Evolutionary conservation across 768 basidiomycete genomes (phyloP).

Genomic region (Collybiopsis luxurians): DNA sequence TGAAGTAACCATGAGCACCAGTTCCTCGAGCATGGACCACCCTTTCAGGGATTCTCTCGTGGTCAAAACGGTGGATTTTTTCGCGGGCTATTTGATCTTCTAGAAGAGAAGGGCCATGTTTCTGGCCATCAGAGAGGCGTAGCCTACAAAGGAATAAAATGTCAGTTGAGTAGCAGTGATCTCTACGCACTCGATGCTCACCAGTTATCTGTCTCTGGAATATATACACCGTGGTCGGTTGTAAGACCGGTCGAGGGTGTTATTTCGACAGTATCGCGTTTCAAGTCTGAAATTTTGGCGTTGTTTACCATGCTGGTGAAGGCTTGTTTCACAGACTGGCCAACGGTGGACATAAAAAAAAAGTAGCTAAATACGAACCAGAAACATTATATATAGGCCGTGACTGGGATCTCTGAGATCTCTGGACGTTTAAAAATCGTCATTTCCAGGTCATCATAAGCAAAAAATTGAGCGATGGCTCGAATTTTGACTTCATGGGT

Average conservation of each 20-base stretch:
- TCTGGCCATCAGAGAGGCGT: conserved; percentile 42
- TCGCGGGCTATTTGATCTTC: conserved; percentile 75
- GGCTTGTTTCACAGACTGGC: conserved; percentile 6
- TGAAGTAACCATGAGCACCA: conserved; percentile 84
- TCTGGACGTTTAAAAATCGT: background rate
- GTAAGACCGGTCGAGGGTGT: conserved; percentile 37
- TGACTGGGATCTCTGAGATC: too few relatives aligned
- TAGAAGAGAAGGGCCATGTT: conserved; percentile 69
- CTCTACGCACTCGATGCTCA: conserved; percentile 32
- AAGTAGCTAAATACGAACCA: too few relatives aligned
- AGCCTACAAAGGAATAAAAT: conserved; percentile 40
- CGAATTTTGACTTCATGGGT: too few relatives aligned
- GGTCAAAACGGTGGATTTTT: conserved; percentile 80
- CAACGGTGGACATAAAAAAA: background rate
- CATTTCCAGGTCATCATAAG: background rate
- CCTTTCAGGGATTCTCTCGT: conserved; percentile 88
- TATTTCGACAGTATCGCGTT: conserved; percentile 29
- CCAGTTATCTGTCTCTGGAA: conserved; percentile 69
- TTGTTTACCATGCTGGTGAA: conserved; percentile 23
- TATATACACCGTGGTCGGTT: conserved; percentile 59
- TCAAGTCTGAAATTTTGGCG: conserved; percentile 33
- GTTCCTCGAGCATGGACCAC: conserved; percentile 57
- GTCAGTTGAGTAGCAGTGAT: background rate
- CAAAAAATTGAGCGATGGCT: background rate
- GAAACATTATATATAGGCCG: too few relatives aligned